Conservation (phyloP, 208 protist species). For the Trypanosoma lewisi region DNA sequence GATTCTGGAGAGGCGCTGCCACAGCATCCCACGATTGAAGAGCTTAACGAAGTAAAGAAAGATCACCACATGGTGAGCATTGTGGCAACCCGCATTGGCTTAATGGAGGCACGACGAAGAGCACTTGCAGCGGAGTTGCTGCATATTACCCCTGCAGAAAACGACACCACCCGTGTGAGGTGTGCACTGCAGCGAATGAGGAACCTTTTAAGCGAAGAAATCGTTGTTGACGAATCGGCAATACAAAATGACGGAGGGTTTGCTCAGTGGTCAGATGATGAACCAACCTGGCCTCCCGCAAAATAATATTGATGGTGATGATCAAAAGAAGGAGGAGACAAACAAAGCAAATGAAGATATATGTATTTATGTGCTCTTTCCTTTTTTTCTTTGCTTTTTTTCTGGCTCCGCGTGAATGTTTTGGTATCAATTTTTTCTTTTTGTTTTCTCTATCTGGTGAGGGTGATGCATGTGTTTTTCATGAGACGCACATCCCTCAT, state of each 20-base stretch:
- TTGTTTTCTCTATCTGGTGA: not conserved
- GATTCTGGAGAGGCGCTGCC: not conserved
- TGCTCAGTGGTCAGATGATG: not conserved
- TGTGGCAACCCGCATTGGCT: conserved; percentile 40
- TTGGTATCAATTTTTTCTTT: not conserved
- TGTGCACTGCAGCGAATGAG: conserved; percentile 6
- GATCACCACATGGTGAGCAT: conserved; percentile 38
- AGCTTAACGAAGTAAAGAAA: conserved; percentile 24
- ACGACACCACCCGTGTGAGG: conserved; percentile 4
- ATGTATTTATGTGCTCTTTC: not conserved
- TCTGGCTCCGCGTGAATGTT: not conserved
- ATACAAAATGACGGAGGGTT: conserved; percentile 5
- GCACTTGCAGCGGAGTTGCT: conserved; percentile 32
- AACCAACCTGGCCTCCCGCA: not conserved
- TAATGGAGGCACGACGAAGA: conserved; percentile 39
- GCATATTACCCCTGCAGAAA: conserved; percentile 7
- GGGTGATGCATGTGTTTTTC: too few relatives aligned
- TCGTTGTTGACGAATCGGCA: conserved; percentile 23
- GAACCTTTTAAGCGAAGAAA: conserved; percentile 25
- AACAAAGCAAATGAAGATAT: too few relatives aligned
- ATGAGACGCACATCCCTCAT: too few relatives aligned
- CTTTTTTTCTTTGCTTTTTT: not conserved
- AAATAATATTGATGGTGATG: too few relatives aligned
- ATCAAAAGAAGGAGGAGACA: too few relatives aligned
- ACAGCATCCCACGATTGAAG: conserved; percentile 1